Base-by-base conservation (phyloP, 495 filamentous ascomycete species). In the Cryomyces antarcticus region DNA sequence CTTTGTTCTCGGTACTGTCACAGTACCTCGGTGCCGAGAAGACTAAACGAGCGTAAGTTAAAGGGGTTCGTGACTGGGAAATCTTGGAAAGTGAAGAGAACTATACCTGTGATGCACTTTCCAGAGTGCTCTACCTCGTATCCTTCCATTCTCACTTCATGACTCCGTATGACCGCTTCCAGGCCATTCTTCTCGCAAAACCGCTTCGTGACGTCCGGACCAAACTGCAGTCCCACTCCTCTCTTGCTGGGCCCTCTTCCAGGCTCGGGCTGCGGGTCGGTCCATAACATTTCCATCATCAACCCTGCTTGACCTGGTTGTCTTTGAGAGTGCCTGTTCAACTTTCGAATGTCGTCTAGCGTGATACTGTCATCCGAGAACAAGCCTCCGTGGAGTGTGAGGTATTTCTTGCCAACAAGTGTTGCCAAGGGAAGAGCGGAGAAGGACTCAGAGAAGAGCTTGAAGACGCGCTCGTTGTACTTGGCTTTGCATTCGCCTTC, bases 261-360 rank as follows among this genome's bases (percentile, higher is more conserved):
- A 38, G 82, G 81, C 47, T 73, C 66, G 0, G 76, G 64, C 57
- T 96, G 89, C 9, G 89, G 89, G 55, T 99, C 89, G 0, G 89
- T 96, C 89, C 89, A 99, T 13, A 99, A 73, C 92, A 99, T 99
- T 60, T 99, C 89, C 89, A 99, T 96, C 89, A 99, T 99, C 51
- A 99, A 64, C 30, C 89, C 89, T 37, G 77, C 60, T 57, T 96
- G 89, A 24, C 92, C 92, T n/a, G 89, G 89, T 55, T 99, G 89
- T 28, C 82, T 72, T 64, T 96, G 92, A 58, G 72, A 75, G 62
- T 95, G 87, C 50, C 89, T 72, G 58, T 96, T 74, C 34, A 96
- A 67, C 62, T 88, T 92, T 40, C 92, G 70, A 52, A 99, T 83
- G 52, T 97, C 92, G 51, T 96, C 82, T 30, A 99, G 64, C 2